These are phyloP conservation scores for Aspergillus sp. DNA, from an alignment of 2,329 filamentous ascomycete genomes.

Conservation along the genomic window DNA sequence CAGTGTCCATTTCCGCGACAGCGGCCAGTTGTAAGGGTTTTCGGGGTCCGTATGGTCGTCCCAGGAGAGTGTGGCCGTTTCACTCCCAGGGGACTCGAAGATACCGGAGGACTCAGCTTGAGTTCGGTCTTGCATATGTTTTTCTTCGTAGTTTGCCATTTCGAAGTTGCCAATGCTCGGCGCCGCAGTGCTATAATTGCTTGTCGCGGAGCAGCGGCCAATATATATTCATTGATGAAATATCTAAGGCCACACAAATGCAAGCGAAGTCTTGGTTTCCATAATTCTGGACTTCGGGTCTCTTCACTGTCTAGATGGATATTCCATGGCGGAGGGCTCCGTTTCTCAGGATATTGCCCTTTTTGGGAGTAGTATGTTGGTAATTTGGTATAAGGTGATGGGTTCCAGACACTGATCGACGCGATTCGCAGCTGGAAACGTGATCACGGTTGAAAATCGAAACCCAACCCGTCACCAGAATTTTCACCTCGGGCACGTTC, in stretches of 20 bases:
- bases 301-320: neutral
- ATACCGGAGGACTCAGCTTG: neutral
- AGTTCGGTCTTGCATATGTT: neutral
- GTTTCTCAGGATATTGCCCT: neutral
- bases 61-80: neutral
- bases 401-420: neutral
- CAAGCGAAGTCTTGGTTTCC: neutral
- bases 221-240: neutral
- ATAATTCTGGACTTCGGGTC: neutral
- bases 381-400: neutral
- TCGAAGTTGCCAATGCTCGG: neutral
- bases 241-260: neutral
- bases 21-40: conserved; percentile 23
- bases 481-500: too few species aligned
- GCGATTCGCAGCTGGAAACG: neutral
- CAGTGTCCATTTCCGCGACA: conserved; percentile 17
- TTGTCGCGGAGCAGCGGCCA: neutral
- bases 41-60: conserved; percentile 5
- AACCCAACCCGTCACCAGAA: too few species aligned
- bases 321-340: neutral
- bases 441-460: neutral
- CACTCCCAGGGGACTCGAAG: neutral
- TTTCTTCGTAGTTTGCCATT: neutral
- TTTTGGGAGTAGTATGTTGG: neutral
- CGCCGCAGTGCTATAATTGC: neutral